Evolutionary conservation across 2,329 filamentous ascomycete genomes (phyloP).

Genomic region (Penicillium sp.): DNA sequence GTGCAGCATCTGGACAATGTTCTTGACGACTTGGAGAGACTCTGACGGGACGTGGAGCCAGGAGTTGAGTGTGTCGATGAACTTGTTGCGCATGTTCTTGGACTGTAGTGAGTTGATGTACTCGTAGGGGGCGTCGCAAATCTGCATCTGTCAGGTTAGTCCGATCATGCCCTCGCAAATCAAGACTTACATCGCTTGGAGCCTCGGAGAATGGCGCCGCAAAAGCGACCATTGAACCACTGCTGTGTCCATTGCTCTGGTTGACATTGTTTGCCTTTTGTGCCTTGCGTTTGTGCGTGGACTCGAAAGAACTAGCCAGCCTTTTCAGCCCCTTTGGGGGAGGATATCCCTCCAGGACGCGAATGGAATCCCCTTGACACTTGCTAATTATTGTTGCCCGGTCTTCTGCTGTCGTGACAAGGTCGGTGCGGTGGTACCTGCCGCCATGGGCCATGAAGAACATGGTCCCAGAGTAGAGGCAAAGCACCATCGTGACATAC

Average conservation of each 20-base stretch:
- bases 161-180: not conserved
- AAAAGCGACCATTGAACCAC: not conserved
- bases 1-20: conserved; percentile 45
- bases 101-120: conserved; percentile 42
- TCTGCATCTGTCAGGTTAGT: not conserved
- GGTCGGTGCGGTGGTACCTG: not conserved
- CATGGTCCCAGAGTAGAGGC: not conserved
- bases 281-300: not conserved
- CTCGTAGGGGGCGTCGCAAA: conserved; percentile 6
- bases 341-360: conserved; percentile 1
- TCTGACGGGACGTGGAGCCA: conserved; percentile 41
- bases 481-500: not conserved
- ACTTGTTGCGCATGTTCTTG: conserved; percentile 42
- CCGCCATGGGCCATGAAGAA: conserved; percentile 2
- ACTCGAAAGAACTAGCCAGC: not conserved
- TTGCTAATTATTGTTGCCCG: not conserved
- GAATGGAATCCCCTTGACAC: not conserved
- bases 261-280: not conserved
- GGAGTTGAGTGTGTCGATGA: conserved; percentile 45
- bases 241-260: not conserved
- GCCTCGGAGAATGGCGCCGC: not conserved
- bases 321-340: not conserved
- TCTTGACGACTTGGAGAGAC: conserved; percentile 38
- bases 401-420: not conserved
- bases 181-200: not conserved